These are phyloP conservation scores for Talaromyces thailandensis DNA, from an alignment of 495 filamentous ascomycete species.

Conservation along the genomic window DNA sequence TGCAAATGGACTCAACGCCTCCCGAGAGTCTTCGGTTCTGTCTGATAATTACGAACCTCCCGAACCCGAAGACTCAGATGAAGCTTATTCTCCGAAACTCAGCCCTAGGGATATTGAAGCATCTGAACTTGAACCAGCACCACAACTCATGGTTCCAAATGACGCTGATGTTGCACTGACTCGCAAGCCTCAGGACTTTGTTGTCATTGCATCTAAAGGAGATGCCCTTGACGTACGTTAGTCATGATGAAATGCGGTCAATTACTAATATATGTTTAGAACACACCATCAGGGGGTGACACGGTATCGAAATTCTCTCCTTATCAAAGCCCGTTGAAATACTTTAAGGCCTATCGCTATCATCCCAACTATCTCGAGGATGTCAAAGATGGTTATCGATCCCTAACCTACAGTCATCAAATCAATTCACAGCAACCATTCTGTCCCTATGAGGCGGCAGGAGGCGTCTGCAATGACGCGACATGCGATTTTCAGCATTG, in stretches of 20 bases:
- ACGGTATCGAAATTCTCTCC: constrained; percentile 44
- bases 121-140: constrained; percentile 10
- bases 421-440: constrained; percentile 66
- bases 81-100: constrained; percentile 6
- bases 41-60: constrained; percentile 54
- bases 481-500: constrained; percentile 74
- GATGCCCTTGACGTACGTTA: constrained; percentile 25
- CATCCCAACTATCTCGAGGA: constrained; percentile 64
- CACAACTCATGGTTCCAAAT: constrained; percentile 11
- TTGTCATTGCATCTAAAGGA: constrained; percentile 5
- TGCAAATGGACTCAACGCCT: constrained; percentile 1
- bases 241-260: constrained; percentile 1
- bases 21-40: constrained; percentile 21
- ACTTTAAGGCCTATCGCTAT: constrained; percentile 82
- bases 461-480: constrained; percentile 67
- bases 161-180: constrained; percentile 25
- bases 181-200: constrained; percentile 19
- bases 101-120: background rate
- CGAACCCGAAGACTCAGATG: constrained; percentile 32
- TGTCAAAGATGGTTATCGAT: constrained; percentile 70
- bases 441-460: constrained; percentile 64
- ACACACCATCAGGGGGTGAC: background rate
- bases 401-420: constrained; percentile 84
- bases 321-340: constrained; percentile 74
- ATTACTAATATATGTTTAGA: constrained; percentile 3